These are phyloP conservation scores for Cercospora nicotianae DNA, from an alignment of 2,329 filamentous ascomycete species.

Conservation along the genomic window DNA sequence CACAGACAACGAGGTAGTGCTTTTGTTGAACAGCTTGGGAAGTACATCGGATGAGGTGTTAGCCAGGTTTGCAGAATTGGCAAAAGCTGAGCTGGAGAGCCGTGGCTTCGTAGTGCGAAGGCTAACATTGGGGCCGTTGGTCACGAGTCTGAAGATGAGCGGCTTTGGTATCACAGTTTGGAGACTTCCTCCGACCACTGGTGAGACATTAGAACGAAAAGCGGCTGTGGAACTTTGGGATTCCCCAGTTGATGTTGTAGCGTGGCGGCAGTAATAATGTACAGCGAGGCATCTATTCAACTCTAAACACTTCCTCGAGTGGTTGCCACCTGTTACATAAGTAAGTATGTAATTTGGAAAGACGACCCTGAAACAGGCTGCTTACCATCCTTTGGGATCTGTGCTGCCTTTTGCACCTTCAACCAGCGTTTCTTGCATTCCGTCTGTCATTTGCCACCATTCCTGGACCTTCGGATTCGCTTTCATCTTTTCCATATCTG, in stretches of 20 bases:
- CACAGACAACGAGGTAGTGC: constrained; percentile 37
- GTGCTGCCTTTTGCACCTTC: constrained; percentile 60
- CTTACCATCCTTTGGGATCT: constrained; percentile 58
- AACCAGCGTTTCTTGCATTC: constrained; percentile 64
- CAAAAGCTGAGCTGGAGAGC: constrained; percentile 34
- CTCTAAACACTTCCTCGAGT: constrained; percentile 68
- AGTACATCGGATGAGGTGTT: constrained; percentile 42
- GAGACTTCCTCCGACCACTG: constrained; percentile 37
- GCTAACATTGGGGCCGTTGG: constrained; percentile 39
- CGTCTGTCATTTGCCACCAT: constrained; percentile 64
- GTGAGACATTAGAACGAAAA: constrained; percentile 33
- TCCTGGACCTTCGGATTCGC: constrained; percentile 70
- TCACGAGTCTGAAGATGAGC: constrained; percentile 43
- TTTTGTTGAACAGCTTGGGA: constrained; percentile 40
- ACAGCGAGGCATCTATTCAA: neutral
- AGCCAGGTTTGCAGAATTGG: constrained; percentile 40
- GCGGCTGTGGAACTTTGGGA: constrained; percentile 40
- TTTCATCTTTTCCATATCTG: constrained; percentile 74
- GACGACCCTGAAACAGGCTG: neutral
- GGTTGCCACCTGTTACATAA: constrained; percentile 52
- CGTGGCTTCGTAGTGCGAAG: constrained; percentile 39
- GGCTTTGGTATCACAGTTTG: constrained; percentile 43
- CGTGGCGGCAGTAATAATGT: constrained; percentile 39
- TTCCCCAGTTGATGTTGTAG: constrained; percentile 38
- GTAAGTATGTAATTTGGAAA: neutral